A percentile compares a stretch with the other conserved stretches of the same genome.
Evolutionary conservation across 2,329 filamentous ascomycete genomes (phyloP).

Genomic region (Triangularia setosa): DNA sequence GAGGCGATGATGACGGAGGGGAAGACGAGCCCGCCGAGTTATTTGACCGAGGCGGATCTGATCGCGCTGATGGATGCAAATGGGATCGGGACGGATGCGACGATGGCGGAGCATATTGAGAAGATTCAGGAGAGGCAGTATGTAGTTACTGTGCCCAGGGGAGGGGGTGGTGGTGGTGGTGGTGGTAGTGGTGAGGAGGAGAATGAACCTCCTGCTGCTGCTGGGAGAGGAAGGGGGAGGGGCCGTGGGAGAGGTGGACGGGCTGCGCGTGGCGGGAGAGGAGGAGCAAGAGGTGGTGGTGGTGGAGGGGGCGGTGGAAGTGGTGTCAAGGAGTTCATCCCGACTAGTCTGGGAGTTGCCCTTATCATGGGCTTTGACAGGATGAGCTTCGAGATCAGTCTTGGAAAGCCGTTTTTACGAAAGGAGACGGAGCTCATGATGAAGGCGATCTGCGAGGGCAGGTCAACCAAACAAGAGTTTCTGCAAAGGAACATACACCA

Average conservation of each 20-base stretch:
- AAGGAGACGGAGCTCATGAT: constrained; percentile 98
- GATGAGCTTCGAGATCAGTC: constrained; percentile 86
- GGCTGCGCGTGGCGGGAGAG: no score
- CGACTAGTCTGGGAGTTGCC: constrained; percentile 84
- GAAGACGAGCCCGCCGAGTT: constrained; percentile 79
- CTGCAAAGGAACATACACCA: constrained; percentile 79
- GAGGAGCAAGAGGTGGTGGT: constrained; percentile 44
- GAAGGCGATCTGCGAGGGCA: constrained; percentile 92
- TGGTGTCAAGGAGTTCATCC: constrained; percentile 80
- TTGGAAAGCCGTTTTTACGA: constrained; percentile 91
- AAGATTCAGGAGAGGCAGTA: constrained; percentile 92
- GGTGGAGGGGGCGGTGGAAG: constrained; percentile 42
- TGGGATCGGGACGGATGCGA: constrained; percentile 96
- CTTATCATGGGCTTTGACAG: constrained; percentile 92
- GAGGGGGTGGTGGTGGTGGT: constrained; percentile 31
- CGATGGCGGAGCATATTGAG: constrained; percentile 97
- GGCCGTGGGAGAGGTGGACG: constrained; percentile 38
- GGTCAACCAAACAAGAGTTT: constrained; percentile 68
- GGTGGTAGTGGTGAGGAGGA: constrained; percentile 38
- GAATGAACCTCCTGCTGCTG: constrained; percentile 30
- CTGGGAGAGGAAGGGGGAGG: constrained; percentile 38
- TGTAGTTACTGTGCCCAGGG: constrained; percentile 59
- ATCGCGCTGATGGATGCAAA: constrained; percentile 98
- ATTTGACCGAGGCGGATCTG: constrained; percentile 90
- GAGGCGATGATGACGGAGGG: constrained; percentile 88